phyloP scores from a whole-genome alignment of 2,329 filamentous ascomycete genomes.

The Dothistroma pini region DNA sequence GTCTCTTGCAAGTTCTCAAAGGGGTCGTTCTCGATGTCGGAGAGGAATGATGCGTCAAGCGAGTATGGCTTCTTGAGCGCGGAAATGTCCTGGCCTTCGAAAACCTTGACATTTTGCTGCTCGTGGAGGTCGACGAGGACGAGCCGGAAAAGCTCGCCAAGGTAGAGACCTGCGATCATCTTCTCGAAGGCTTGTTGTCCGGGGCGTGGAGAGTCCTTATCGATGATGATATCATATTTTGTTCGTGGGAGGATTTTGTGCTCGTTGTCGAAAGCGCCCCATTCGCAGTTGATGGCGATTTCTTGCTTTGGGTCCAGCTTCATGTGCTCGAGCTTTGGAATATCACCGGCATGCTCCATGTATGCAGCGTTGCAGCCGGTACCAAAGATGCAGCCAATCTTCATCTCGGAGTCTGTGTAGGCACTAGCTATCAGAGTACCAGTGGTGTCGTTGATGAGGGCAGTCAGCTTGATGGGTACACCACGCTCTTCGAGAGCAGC shows the following conservation, averaged over 20 bases:
- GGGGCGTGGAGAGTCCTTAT: conserved; percentile 43
- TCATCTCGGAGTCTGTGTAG: conserved; percentile 91
- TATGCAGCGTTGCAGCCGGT: conserved; percentile 98
- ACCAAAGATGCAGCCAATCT: conserved; percentile 96
- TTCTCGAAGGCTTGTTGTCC: conserved; percentile 47
- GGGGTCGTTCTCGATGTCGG: conserved; percentile 87
- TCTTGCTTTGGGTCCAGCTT: conserved; percentile 70
- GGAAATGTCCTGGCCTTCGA: conserved; percentile 76
- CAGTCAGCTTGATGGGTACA: conserved; percentile 87
- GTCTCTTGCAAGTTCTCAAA: conserved; percentile 95
- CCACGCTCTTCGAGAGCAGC: conserved; percentile 69
- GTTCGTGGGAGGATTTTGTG: conserved; percentile 82
- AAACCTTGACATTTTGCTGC: conserved; percentile 59
- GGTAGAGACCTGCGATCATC: conserved; percentile 45
- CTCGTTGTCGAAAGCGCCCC: conserved; percentile 95
- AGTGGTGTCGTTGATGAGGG: conserved; percentile 96
- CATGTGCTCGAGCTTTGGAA: conserved; percentile 90
- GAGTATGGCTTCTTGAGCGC: conserved; percentile 82
- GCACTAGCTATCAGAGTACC: conserved; percentile 94
- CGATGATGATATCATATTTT: conserved; percentile 52
- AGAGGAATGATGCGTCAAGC: conserved; percentile 89
- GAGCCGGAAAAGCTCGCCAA: conserved; percentile 45
- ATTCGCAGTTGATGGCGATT: conserved; percentile 98
- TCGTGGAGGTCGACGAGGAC: conserved; percentile 59
- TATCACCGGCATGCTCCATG: conserved; percentile 87